These are phyloP conservation scores for Penicillium sp. DNA, from an alignment of 2,329 filamentous ascomycete genomes.

Conservation along the genomic window DNA sequence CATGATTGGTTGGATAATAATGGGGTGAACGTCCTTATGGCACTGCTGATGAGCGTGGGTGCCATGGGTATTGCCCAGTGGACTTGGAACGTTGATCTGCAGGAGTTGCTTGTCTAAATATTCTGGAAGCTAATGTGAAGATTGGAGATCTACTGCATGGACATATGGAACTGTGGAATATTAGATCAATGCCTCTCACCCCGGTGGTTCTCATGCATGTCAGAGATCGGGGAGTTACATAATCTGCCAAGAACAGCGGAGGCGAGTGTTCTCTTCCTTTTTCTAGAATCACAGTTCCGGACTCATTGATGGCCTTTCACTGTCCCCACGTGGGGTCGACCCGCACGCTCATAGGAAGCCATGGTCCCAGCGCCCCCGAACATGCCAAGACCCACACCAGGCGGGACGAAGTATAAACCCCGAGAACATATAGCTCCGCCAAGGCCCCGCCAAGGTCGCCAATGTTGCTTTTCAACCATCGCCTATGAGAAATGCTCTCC, in stretches of 20 bases:
- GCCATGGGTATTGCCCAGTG: slow-evolving; percentile 62
- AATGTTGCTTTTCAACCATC: slow-evolving; percentile 11
- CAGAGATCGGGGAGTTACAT: neutral
- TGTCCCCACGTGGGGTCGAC: slow-evolving; percentile 6
- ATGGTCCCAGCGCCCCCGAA: slow-evolving; percentile 8
- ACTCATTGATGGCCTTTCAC: neutral
- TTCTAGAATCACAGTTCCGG: neutral
- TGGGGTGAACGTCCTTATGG: slow-evolving; percentile 92
- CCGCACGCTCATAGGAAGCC: slow-evolving; percentile 16
- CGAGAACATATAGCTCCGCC: slow-evolving; percentile 6
- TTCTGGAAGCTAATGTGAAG: neutral
- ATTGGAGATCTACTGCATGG: neutral
- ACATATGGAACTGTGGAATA: neutral
- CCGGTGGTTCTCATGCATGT: neutral
- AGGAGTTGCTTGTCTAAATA: slow-evolving; percentile 11
- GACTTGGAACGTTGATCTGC: slow-evolving; percentile 31
- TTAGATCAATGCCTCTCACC: neutral
- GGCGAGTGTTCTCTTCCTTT: neutral
- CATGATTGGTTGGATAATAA: slow-evolving; percentile 87
- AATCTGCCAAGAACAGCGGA: neutral
- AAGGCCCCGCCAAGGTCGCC: slow-evolving; percentile 19
- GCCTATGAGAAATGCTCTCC: neutral
- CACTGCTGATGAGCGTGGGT: slow-evolving; percentile 73
- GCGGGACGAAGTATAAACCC: neutral
- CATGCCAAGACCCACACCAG: slow-evolving; percentile 14